Percentiles rank a stretch among this genome's conserved stretches.
Evolutionary conservation across 768 basidiomycete species (phyloP).

Genomic region (Daedaleopsis sinensis): DNA sequence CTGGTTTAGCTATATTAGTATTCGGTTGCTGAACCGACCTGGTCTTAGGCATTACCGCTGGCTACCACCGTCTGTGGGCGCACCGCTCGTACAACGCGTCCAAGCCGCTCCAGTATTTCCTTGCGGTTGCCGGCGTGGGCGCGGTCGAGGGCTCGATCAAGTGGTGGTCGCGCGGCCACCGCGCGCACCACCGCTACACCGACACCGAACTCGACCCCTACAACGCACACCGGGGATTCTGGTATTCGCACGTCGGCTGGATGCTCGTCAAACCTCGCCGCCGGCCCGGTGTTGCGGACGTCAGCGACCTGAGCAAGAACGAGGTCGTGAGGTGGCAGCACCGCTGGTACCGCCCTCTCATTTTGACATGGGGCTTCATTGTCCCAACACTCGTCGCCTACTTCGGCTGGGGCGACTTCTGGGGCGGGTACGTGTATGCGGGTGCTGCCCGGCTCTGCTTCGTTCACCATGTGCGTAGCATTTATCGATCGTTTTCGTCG

Average conservation of each 20-base stretch:
- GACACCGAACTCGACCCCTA: constrained; percentile 97
- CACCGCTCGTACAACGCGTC: constrained; percentile 95
- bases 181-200: constrained; percentile 96
- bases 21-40: not conserved
- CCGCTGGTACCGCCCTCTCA: constrained; percentile 69
- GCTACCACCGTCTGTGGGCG: constrained; percentile 97
- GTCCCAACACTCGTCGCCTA: constrained; percentile 81
- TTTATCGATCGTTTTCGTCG: not conserved
- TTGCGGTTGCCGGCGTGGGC: constrained; percentile 88
- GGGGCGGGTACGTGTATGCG: constrained; percentile 86
- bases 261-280: constrained; percentile 91
- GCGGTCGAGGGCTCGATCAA: constrained; percentile 97
- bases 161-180: constrained; percentile 99
- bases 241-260: constrained; percentile 89
- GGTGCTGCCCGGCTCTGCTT: constrained; percentile 78
- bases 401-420: constrained; percentile 82
- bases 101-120: constrained; percentile 78
- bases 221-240: constrained; percentile 87
- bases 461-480: constrained; percentile 75
- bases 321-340: constrained; percentile 88
- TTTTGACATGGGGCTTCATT: constrained; percentile 70
- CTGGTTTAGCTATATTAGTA: no score
- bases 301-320: constrained; percentile 83
- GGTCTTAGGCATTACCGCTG: constrained; percentile 80
- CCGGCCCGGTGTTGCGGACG: constrained; percentile 88